Evolutionary conservation across 176 grass and related monocot genomes (phyloP), one percentile per base, ranked within the genome.

Genomic region (Raddia distichophylla): DNA sequence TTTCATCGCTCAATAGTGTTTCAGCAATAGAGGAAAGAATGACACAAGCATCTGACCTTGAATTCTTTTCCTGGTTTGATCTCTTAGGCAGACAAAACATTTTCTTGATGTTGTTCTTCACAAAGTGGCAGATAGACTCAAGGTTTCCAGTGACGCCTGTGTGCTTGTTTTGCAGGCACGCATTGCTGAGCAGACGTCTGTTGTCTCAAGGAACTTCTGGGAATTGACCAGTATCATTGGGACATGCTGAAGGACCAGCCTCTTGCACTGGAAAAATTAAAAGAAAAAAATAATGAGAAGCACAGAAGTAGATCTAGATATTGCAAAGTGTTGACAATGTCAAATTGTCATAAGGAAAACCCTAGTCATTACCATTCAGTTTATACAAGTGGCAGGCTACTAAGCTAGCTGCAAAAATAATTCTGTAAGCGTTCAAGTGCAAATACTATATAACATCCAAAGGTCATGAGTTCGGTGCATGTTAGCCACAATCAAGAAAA

Each of bases 141-240:
- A 34, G 51, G 59, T 9, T 64, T 56, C 77, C 60, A 11, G 61
- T 67, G 77, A 65, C 86, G 85, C 22, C 68, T 73, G 37, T 12
- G 69, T 46, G 64, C 63, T 58, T 27, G 77, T 71, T 80, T 88
- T 89, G 74, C 94, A 97, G 8, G 89, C 89, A 72, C 87, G 92
- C 67, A 87, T 91, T 0, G n/a, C n/a, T 67, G 68, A 78, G 67
- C 94, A 97, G 45, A 97, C 57, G 49, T 92, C 89, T 0, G 79
- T 82, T 1, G 78, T 84, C 79, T 90, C 73, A 10, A 92, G 85
- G 75, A 90, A 90, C 45, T 82, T 87, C 76, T 92, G 42, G 6
- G 82, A 73, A 59, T 80, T 83, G 1, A 80, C 54, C 53, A 97
- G 58, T 79, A 90, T 62, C 61, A 90, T 49, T 6, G 94, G 91